Percentiles rank a stretch among this genome's conserved stretches.
These are phyloP conservation scores for Leccinum obscurum DNA, from an alignment of 768 basidiomycete genomes.

Conservation along the genomic window DNA sequence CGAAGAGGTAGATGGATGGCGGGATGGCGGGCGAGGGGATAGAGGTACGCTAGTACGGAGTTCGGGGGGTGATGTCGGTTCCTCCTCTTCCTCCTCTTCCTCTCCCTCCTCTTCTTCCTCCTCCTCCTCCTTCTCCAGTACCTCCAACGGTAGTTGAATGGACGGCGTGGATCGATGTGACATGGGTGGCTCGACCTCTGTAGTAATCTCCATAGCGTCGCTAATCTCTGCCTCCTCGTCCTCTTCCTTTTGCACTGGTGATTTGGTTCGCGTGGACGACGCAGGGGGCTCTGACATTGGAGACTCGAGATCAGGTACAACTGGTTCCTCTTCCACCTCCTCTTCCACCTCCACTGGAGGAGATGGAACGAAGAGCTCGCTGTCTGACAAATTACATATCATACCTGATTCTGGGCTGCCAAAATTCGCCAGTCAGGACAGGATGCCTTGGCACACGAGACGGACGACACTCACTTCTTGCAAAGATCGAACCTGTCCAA, in stretches of 20 bases:
- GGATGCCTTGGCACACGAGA: constrained; percentile 5
- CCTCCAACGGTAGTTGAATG: constrained; percentile 11
- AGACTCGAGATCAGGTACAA: constrained; percentile 27
- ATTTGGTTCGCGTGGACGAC: constrained; percentile 26
- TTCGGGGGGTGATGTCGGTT: constrained; percentile 5
- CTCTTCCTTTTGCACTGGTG: constrained; percentile 27
- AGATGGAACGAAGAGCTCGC: constrained; percentile 29
- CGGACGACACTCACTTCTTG: constrained; percentile 43
- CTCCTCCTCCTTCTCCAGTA: constrained; percentile 13
- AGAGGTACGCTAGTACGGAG: neutral
- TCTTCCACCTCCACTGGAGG: constrained; percentile 12
- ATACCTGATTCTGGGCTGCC: constrained; percentile 43
- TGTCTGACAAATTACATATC: constrained; percentile 38
- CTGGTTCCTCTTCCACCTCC: constrained; percentile 9
- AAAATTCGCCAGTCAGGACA: constrained; percentile 9
- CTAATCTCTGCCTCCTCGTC: constrained; percentile 27
- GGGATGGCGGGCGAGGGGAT: constrained; percentile 23
- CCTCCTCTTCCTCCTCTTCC: constrained; percentile 16
- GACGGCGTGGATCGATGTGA: constrained; percentile 20
- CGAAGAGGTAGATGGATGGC: constrained; percentile 9
- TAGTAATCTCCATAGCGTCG: constrained; percentile 9
- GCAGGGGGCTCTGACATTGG: constrained; percentile 36
- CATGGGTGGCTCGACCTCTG: constrained; percentile 15
- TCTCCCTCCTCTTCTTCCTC: constrained; percentile 19
- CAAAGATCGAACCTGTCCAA: constrained; percentile 56